A percentile compares a stretch with the other conserved stretches of the same genome.
These are phyloP conservation scores for Blastobotrys proliferans DNA, from an alignment of 1,139 yeast genomes.

Conservation along the genomic window DNA sequence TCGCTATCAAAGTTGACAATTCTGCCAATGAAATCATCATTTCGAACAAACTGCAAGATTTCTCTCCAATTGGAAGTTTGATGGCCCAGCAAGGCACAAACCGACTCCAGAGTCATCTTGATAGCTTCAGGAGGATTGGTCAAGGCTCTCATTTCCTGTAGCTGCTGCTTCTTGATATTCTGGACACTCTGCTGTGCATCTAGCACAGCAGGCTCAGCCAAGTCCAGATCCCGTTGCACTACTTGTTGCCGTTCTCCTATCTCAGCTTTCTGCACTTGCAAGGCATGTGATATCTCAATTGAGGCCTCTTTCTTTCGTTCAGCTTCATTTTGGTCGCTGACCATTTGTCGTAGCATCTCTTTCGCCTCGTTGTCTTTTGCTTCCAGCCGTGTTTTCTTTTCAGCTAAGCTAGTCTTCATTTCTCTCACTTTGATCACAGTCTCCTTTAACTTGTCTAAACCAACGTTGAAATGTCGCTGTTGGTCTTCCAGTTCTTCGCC, in stretches of 20 bases:
- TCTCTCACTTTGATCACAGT: slow-evolving; percentile 71
- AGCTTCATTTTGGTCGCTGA: slow-evolving; percentile 87
- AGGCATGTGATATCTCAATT: slow-evolving; percentile 64
- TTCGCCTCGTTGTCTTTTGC: slow-evolving; percentile 67
- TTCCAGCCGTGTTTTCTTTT: slow-evolving; percentile 48
- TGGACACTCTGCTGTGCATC: slow-evolving; percentile 88
- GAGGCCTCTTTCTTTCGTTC: slow-evolving; percentile 89
- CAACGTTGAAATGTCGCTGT: slow-evolving; percentile 69
- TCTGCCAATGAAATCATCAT: slow-evolving; percentile 82
- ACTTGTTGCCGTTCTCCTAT: slow-evolving; percentile 50
- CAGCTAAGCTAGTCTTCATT: slow-evolving; percentile 51
- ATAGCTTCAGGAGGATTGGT: slow-evolving; percentile 87
- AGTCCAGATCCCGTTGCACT: slow-evolving; percentile 62
- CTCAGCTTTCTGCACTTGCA: slow-evolving; percentile 62
- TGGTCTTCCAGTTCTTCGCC: slow-evolving; percentile 54
- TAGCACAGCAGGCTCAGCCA: slow-evolving; percentile 78
- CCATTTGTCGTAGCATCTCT: slow-evolving; percentile 67
- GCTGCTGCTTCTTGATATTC: slow-evolving; percentile 85
- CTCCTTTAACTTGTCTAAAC: slow-evolving; percentile 71
- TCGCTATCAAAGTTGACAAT: slow-evolving; percentile 74
- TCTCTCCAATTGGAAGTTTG: slow-evolving; percentile 72
- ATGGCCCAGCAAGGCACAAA: slow-evolving; percentile 75
- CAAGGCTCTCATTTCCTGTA: slow-evolving; percentile 88
- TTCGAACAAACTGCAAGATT: slow-evolving; percentile 73
- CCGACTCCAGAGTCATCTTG: slow-evolving; percentile 81